phyloP scores from a whole-genome alignment of 805 yeast genomes.

The Wilhelminamyces savonicus region DNA sequence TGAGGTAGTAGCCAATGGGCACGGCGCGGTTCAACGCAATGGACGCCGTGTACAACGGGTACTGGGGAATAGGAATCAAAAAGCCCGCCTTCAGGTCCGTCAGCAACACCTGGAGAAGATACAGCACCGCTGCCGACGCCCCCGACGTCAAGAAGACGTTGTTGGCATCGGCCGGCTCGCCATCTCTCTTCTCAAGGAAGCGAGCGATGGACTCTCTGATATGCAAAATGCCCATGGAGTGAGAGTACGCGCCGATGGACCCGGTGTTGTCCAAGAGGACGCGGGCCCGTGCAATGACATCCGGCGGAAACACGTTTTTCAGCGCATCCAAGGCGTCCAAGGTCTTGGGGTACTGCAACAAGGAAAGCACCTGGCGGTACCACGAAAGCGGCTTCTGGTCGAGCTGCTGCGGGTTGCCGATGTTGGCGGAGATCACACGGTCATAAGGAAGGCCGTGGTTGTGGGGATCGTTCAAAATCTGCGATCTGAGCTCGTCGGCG shows the following conservation, averaged over 20 bases:
- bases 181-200: conserved; percentile 77
- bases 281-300: conserved; percentile 70
- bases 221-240: conserved; percentile 77
- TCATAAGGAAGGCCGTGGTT: conserved; percentile 69
- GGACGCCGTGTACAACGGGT: conserved; percentile 95
- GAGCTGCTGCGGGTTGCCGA: conserved; percentile 97
- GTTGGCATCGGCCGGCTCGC: conserved; percentile 54
- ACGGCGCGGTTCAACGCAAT: conserved; percentile 77
- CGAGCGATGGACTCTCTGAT: conserved; percentile 76
- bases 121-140: conserved; percentile 90
- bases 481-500: conserved; percentile 74
- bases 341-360: conserved; percentile 79
- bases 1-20: conserved; percentile 80
- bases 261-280: conserved; percentile 56
- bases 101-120: conserved; percentile 66
- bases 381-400: conserved; percentile 94
- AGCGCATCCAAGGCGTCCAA: conserved; percentile 28
- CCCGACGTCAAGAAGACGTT: conserved; percentile 86
- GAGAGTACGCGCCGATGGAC: conserved; percentile 92
- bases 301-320: conserved; percentile 43
- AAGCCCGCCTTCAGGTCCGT: conserved; percentile 65
- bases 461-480: conserved; percentile 40
- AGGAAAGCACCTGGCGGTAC: conserved; percentile 83
- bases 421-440: conserved; percentile 80
- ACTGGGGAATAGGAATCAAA: conserved; percentile 95